Evolutionary conservation across 2,329 filamentous ascomycete species (phyloP), one percentile per base, ranked within the genome.

Genomic region (Arthrinium phaeospermum): DNA sequence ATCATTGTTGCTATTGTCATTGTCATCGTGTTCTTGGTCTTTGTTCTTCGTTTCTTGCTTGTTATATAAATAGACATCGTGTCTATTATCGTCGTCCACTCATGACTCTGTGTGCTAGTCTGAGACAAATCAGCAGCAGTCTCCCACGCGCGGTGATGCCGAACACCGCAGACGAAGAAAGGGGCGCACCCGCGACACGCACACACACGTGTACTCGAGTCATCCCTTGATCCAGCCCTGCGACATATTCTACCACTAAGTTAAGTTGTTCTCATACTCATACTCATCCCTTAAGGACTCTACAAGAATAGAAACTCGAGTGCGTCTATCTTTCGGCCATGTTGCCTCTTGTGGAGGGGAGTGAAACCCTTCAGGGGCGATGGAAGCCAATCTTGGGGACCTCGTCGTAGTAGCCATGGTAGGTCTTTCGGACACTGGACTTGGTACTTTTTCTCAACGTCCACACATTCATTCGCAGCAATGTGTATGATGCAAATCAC

Each of bases 131-230:
- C 3, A 22, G 16, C 27, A 19, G 34, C 53, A 41, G 37, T 37
- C 34, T 37, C 16, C 53, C 53, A 37, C 30, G n/a, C 30, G 53
- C 53, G 53, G 53, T 37, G 30, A 61, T 22, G 27, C 53, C 53
- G 53, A 37, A 30, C 53, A 61, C 53, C 3, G 53, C 53, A 61
- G 53, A 37, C 12, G 53, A 61, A 61, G 53, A 61, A 61, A n/a
- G 53, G 53, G 53, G 53, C 19, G 22, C 19, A 61, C 16, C 53
- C 53, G 53, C 53, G 7, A 61, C 22, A 30, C 27, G 37, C 49
- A 61, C 22, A 30, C 27, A 61, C 49, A 51, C 53, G 53, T 61
- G 30, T 61, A 37, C 53, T 8, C 37, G 37, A 41, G 16, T 7
- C n/a, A 61, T 61, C 53, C 53, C 53, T 61, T 37, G 27, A 22